Evolutionary conservation across 208 protist species (phyloP).

Genomic region (Porcisia hertigi): DNA sequence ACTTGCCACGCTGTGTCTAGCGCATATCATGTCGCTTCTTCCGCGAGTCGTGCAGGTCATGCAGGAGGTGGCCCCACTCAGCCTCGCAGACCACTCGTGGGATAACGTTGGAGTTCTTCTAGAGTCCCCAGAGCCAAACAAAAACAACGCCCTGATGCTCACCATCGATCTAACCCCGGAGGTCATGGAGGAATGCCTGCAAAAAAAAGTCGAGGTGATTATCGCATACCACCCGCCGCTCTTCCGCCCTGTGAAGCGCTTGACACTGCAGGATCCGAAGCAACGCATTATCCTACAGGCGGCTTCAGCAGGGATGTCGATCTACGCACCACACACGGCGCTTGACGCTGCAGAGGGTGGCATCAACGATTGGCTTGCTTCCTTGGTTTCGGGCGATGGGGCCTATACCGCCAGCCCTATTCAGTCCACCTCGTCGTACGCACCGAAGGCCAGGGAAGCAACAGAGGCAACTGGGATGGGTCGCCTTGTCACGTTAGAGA

Average conservation of each 20-base stretch:
- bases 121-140: conserved; percentile 68
- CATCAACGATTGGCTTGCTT: conserved; percentile 93
- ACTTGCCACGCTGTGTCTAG: background rate
- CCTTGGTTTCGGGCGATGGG: conserved; percentile 38
- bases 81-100: conserved; percentile 89
- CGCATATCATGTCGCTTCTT: conserved; percentile 45
- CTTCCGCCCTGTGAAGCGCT: conserved; percentile 81
- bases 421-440: conserved; percentile 38
- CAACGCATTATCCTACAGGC: conserved; percentile 72
- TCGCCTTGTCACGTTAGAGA: conserved; percentile 53
- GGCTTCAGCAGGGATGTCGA: conserved; percentile 74
- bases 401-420: conserved; percentile 38
- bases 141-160: conserved; percentile 65
- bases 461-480: conserved; percentile 50
- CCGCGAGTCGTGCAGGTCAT: conserved; percentile 63
- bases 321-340: conserved; percentile 94
- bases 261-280: conserved; percentile 73
- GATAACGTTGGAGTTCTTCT: conserved; percentile 95
- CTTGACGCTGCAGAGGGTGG: conserved; percentile 79
- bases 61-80: conserved; percentile 82
- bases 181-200: conserved; percentile 89
- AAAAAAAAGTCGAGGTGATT: conserved; percentile 69
- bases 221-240: conserved; percentile 93
- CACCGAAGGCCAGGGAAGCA: conserved; percentile 26
- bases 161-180: conserved; percentile 92